Percentiles rank a stretch among this genome's conserved stretches.
Evolutionary conservation across 208 protist species (phyloP).

Genomic region (Angomonas deanei): DNA sequence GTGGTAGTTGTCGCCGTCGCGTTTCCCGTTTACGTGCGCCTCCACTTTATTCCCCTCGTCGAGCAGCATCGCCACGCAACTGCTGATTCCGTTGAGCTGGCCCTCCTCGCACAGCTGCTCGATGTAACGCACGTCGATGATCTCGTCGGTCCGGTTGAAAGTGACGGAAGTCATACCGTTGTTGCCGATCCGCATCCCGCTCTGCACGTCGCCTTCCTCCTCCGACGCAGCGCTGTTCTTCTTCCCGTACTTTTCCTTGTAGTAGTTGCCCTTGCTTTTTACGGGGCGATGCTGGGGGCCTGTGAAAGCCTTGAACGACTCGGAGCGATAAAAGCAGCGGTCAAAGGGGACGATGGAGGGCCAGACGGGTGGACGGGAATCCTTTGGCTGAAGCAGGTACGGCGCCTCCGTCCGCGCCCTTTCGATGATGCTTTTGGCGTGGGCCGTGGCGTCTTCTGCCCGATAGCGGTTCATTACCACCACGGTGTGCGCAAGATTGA

Average conservation of each 20-base stretch:
- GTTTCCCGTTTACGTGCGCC: too few species aligned
- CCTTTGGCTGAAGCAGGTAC: background rate
- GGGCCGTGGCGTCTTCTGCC: constrained; percentile 60
- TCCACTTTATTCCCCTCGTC: constrained; percentile 24
- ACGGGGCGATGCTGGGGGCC: background rate
- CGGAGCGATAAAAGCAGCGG: background rate
- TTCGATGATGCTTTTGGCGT: constrained; percentile 28
- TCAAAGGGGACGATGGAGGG: background rate
- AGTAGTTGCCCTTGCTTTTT: constrained; percentile 2
- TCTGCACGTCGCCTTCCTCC: background rate
- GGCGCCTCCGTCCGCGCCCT: background rate
- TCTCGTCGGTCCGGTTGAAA: constrained; percentile 34
- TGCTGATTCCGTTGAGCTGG: constrained; percentile 83
- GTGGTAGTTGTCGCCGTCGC: background rate
- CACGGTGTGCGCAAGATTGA: constrained; percentile 82
- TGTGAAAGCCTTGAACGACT: background rate
- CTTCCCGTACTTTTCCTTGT: constrained; percentile 1
- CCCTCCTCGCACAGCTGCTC: constrained; percentile 91
- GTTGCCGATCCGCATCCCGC: constrained; percentile 4
- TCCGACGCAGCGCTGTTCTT: too few species aligned
- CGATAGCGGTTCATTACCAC: constrained; percentile 85
- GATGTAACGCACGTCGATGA: constrained; percentile 67
- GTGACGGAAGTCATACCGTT: constrained; percentile 55
- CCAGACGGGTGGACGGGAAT: background rate
- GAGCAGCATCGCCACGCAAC: constrained; percentile 66